A percentile compares a stretch with the other conserved stretches of the same genome.
phyloP scores from a whole-genome alignment of 331 rosid species.

The Arachis monticola region DNA sequence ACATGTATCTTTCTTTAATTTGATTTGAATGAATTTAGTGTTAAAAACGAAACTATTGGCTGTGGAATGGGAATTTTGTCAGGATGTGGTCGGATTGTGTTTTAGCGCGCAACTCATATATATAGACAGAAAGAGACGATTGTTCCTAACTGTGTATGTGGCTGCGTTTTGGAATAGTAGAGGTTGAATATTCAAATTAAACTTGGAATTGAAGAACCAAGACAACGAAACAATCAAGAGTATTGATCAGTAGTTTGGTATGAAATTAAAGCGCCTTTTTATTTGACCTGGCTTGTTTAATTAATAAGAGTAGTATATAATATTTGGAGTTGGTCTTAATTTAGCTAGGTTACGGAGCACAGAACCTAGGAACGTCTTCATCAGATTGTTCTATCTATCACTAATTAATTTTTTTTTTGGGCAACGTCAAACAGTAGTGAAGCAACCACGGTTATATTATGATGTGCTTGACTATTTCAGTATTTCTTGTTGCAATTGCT shows the following conservation, averaged over 20 bases:
- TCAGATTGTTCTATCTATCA: too few species aligned
- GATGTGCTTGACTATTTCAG: too few species aligned
- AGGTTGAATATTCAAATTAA: background rate
- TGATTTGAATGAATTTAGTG: background rate
- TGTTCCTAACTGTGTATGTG: background rate
- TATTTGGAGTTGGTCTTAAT: conserved; percentile 2
- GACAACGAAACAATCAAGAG: conserved; percentile 4
- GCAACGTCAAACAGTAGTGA: too few species aligned
- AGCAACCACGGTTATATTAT: too few species aligned
- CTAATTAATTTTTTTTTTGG: too few species aligned
- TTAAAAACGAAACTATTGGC: background rate
- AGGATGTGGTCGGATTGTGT: background rate
- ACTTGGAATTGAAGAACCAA: too few species aligned
- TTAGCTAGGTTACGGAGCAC: background rate
- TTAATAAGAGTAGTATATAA: too few species aligned
- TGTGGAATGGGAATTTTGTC: background rate
- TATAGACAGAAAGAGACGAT: background rate
- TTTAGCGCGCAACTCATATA: background rate
- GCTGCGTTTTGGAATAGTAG: background rate
- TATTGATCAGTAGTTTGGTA: background rate
- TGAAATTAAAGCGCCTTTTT: background rate
- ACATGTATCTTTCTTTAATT: conserved; percentile 4
- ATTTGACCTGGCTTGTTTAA: background rate
- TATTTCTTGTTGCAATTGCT: too few species aligned
- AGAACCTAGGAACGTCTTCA: too few species aligned